Evolutionary conservation across 2,329 filamentous ascomycete genomes (phyloP).

Genomic region (Cryphonectria parasitica): DNA sequence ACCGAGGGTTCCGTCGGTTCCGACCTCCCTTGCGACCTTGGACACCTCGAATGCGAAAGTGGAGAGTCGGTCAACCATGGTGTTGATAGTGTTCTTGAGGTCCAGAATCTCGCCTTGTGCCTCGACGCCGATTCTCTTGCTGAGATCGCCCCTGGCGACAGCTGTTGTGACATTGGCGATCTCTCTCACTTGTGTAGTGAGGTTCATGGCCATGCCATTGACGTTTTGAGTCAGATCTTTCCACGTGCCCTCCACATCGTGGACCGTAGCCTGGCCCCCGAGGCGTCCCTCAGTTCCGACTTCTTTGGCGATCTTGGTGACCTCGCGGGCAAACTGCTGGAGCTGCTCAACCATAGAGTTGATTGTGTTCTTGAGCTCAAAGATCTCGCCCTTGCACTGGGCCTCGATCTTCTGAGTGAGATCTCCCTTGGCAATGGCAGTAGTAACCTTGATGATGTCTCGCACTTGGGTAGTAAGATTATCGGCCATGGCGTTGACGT

Average conservation of each 20-base stretch:
- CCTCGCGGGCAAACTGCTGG: conserved; percentile 94
- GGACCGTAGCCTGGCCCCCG: conserved; percentile 92
- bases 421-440: conserved; percentile 79
- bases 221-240: conserved; percentile 93
- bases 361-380: conserved; percentile 95
- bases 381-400: conserved; percentile 88
- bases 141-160: conserved; percentile 90
- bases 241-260: conserved; percentile 97
- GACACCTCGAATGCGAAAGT: conserved; percentile 97
- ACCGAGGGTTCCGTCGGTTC: conserved; percentile 91
- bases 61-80: conserved; percentile 96
- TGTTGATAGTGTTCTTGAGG: conserved; percentile 97
- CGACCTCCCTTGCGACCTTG: conserved; percentile 92
- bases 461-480: conserved; percentile 87
- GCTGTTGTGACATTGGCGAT: conserved; percentile 97
- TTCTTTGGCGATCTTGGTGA: conserved; percentile 93
- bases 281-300: conserved; percentile 95
- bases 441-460: conserved; percentile 86
- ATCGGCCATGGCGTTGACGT: conserved; percentile 87
- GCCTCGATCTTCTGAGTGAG: conserved; percentile 96
- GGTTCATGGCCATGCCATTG: conserved; percentile 98
- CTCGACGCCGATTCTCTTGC: conserved; percentile 93
- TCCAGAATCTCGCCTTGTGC: conserved; percentile 93
- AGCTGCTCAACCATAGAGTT: conserved; percentile 99
- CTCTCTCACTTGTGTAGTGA: conserved; percentile 96